Evolutionary conservation across 768 basidiomycete species (phyloP).

Genomic region (Termitomyces heimii): DNA sequence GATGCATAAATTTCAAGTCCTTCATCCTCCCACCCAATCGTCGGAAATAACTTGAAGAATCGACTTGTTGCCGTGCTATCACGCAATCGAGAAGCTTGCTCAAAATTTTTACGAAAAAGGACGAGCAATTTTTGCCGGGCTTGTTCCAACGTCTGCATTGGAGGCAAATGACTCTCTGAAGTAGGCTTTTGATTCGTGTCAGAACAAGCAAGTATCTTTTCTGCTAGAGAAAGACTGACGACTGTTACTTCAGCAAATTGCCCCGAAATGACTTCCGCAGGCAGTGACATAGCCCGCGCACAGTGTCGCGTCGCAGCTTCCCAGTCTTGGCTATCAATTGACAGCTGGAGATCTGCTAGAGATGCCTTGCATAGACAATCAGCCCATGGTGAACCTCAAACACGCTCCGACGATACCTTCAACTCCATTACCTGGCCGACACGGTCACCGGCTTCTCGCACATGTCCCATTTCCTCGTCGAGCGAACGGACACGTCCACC

Average conservation of each 20-base stretch:
- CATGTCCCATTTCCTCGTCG: constrained; percentile 90
- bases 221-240: constrained; percentile 38
- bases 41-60: constrained; percentile 96
- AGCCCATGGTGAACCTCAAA: neutral
- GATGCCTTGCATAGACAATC: constrained; percentile 26
- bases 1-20: constrained; percentile 89
- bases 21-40: constrained; percentile 89
- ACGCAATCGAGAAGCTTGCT: constrained; percentile 70
- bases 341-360: constrained; percentile 46
- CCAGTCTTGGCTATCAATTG: constrained; percentile 89
- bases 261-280: constrained; percentile 70
- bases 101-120: constrained; percentile 78
- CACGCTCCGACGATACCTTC: constrained; percentile 50
- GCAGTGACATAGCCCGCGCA: constrained; percentile 83
- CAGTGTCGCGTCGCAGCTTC: constrained; percentile 91
- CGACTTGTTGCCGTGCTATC: constrained; percentile 87
- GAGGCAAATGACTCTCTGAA: constrained; percentile 80
- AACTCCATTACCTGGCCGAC: constrained; percentile 93
- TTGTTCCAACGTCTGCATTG: constrained; percentile 72
- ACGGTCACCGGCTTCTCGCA: constrained; percentile 85
- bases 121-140: constrained; percentile 70
- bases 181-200: constrained; percentile 62
- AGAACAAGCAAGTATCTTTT: neutral
- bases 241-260: constrained; percentile 85
- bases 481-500: constrained; percentile 86